Conservation (phyloP, 305 asterid genomes). For the Fraxinus paxiana region DNA sequence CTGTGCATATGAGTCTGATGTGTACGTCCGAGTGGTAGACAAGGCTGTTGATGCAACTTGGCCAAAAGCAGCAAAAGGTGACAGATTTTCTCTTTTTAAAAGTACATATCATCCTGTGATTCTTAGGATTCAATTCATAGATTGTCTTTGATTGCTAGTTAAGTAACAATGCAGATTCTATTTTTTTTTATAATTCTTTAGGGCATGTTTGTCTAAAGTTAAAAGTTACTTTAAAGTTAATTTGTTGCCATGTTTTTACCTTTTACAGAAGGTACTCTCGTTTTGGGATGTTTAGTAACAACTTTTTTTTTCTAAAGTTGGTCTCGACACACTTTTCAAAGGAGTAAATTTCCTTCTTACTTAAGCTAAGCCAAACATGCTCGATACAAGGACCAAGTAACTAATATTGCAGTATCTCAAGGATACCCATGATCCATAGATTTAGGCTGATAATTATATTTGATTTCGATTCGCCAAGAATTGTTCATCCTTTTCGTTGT, state of each 20-base stretch:
- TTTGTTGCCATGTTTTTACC: background rate
- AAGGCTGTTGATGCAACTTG: slow-evolving; percentile 44
- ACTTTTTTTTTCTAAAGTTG: background rate
- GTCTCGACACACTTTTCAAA: background rate
- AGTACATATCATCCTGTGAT: slow-evolving; percentile 31
- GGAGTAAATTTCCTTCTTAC: background rate
- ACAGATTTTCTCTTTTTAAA: slow-evolving; percentile 43
- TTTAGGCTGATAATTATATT: background rate
- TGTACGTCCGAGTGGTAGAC: slow-evolving; percentile 39
- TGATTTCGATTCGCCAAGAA: background rate
- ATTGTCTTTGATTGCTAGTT: background rate
- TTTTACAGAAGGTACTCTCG: background rate
- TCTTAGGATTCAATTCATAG: background rate
- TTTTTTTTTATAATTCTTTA: background rate
- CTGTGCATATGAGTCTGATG: slow-evolving; percentile 23
- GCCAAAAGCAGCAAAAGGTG: slow-evolving; percentile 31
- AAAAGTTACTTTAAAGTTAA: background rate
- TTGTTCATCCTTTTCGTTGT: background rate
- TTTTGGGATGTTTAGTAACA: background rate
- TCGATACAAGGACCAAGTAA: background rate
- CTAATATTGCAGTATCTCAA: background rate
- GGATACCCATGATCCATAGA: background rate
- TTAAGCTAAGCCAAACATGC: background rate
- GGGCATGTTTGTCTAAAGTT: background rate
- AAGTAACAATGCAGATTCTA: background rate